phyloP scores from a whole-genome alignment of 164 flowering plant species.

The Sextonia rubra region DNA sequence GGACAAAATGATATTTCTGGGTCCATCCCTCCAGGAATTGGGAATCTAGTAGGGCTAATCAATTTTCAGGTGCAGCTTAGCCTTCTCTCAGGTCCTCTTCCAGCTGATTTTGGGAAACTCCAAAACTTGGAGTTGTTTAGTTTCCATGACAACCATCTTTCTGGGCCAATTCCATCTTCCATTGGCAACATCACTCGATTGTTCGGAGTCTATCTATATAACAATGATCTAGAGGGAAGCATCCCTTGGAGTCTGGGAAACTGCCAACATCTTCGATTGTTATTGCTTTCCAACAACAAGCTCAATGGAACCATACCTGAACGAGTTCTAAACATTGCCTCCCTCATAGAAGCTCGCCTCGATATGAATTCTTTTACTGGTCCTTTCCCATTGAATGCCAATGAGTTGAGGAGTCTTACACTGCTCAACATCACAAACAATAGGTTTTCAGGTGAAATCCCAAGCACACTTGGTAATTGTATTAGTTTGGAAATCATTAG shows the following conservation, averaged over 20 bases:
- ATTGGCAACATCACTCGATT: conserved; percentile 22
- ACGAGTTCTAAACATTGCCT: background rate
- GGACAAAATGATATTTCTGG: conserved; percentile 11
- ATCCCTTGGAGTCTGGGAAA: background rate
- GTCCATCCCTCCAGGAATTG: conserved; percentile 14
- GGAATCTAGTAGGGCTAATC: conserved; percentile 17
- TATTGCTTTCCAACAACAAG: background rate
- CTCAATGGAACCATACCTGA: background rate
- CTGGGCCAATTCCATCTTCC: conserved; percentile 23
- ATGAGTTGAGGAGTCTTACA: conserved; percentile 50
- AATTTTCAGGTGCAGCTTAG: background rate
- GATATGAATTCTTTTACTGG: conserved; percentile 22
- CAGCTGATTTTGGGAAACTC: conserved; percentile 20
- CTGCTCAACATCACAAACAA: conserved; percentile 62
- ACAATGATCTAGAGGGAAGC: background rate
- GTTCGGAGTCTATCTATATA: background rate
- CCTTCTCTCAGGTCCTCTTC: conserved; percentile 22
- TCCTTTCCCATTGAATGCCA: conserved; percentile 41
- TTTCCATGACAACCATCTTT: conserved; percentile 10
- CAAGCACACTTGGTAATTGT: conserved; percentile 47
- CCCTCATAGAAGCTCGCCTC: background rate
- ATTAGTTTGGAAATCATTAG: conserved; percentile 54
- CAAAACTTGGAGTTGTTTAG: conserved; percentile 2
- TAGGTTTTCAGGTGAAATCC: conserved; percentile 56
- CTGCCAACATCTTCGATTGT: background rate